These are phyloP conservation scores for Vaucheria bursata DNA, from an alignment of 352 stramenopile genomes.

Conservation along the genomic window DNA sequence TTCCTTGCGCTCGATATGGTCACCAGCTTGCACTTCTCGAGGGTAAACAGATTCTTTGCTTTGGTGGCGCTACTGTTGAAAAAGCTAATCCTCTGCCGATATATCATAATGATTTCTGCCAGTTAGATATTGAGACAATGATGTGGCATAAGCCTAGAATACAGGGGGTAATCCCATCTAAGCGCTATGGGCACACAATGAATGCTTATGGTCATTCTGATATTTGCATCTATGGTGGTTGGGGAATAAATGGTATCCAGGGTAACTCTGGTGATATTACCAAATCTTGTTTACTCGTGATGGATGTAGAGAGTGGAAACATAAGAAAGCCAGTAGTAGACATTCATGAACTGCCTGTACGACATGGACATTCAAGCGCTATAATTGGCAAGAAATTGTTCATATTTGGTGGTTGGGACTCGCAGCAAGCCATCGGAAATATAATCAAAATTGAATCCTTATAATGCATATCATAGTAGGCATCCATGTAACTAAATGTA, in stretches of 20 bases:
- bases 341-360: constrained; percentile 13
- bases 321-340: neutral
- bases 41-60: constrained; percentile 54
- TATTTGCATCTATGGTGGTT: constrained; percentile 66
- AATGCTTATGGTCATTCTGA: constrained; percentile 51
- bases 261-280: constrained; percentile 15
- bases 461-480: too few species aligned
- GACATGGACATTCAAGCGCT: constrained; percentile 40
- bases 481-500: too few species aligned
- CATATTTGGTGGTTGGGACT: constrained; percentile 51
- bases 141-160: constrained; percentile 67
- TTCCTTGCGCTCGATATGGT: constrained; percentile 57
- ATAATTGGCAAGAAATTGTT: constrained; percentile 40
- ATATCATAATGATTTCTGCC: constrained; percentile 80
- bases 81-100: constrained; percentile 54
- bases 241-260: constrained; percentile 50
- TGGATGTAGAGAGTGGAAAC: neutral
- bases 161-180: constrained; percentile 56
- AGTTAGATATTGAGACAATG: constrained; percentile 71
- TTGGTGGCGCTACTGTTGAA: constrained; percentile 63
- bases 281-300: neutral
- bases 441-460: constrained; percentile 47
- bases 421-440: constrained; percentile 42
- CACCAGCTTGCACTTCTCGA: constrained; percentile 65
- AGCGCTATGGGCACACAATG: constrained; percentile 67